phyloP scores from a whole-genome alignment of 371 early-diverging fungal species.

The Mucor lusitanicus region DNA sequence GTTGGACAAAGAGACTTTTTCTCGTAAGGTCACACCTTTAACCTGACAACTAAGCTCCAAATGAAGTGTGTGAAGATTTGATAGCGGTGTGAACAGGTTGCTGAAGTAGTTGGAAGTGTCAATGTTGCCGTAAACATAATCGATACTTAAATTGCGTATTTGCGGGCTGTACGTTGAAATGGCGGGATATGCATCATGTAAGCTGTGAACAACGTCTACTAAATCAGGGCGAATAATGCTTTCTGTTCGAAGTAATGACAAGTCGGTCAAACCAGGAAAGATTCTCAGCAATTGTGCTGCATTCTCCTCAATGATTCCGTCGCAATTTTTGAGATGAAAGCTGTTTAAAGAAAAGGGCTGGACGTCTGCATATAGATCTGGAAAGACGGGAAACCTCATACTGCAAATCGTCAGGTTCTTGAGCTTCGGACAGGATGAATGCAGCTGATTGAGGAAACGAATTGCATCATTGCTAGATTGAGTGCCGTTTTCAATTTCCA shows the following conservation, averaged over 20 bases:
- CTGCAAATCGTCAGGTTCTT: neutral
- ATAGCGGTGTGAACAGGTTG: neutral
- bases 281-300: neutral
- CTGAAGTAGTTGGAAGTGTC: neutral
- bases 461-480: neutral
- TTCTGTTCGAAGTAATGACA: neutral
- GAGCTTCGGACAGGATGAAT: neutral
- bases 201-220: neutral
- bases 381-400: neutral
- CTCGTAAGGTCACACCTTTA: neutral
- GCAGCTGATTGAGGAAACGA: neutral
- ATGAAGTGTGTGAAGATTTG: neutral
- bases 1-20: neutral
- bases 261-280: neutral
- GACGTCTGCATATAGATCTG: neutral
- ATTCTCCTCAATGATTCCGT: neutral
- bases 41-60: neutral
- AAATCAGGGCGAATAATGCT: neutral
- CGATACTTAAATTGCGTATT: neutral
- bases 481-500: neutral
- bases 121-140: neutral
- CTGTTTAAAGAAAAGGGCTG: neutral
- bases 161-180: neutral
- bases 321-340: neutral
- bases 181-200: neutral